phyloP scores from a whole-genome alignment of 352 stramenopile genomes.

The Aphanomyces invadans region DNA sequence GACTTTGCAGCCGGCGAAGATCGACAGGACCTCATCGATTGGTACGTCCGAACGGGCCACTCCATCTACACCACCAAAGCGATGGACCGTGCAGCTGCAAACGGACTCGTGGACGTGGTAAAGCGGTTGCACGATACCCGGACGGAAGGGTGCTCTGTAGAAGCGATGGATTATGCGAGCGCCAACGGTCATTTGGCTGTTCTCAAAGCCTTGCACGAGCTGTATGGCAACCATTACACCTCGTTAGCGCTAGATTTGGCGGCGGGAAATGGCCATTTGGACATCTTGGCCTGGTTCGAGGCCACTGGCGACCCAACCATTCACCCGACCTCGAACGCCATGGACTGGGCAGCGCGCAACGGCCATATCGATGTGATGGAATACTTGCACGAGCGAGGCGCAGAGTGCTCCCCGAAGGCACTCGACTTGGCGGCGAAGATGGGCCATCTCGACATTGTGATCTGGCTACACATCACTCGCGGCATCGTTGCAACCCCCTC shows the following conservation, averaged over 20 bases:
- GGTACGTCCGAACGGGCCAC: background rate
- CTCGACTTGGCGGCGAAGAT: conserved; percentile 21
- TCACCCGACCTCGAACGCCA: conserved; percentile 15
- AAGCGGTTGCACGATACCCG: conserved; percentile 15
- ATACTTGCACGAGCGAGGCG: conserved; percentile 12
- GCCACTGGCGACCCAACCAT: background rate
- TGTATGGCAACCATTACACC: conserved; percentile 6
- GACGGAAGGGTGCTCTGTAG: conserved; percentile 12
- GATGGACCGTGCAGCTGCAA: conserved; percentile 13
- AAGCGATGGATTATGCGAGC: conserved; percentile 15
- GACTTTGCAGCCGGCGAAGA: conserved; percentile 5
- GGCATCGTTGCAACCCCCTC: background rate
- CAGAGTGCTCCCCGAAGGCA: conserved; percentile 1
- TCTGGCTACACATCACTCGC: background rate
- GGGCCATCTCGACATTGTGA: conserved; percentile 18
- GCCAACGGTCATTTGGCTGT: conserved; percentile 17
- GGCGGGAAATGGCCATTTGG: conserved; percentile 23
- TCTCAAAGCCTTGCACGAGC: background rate
- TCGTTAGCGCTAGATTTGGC: background rate
- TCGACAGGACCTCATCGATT: background rate
- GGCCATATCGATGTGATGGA: conserved; percentile 18
- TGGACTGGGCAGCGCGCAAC: conserved; percentile 24
- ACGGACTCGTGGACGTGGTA: conserved; percentile 13
- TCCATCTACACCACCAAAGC: background rate
- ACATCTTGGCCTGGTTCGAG: conserved; percentile 26